phyloP scores from a whole-genome alignment of 768 basidiomycete genomes.

The Russula ochroleuca region DNA sequence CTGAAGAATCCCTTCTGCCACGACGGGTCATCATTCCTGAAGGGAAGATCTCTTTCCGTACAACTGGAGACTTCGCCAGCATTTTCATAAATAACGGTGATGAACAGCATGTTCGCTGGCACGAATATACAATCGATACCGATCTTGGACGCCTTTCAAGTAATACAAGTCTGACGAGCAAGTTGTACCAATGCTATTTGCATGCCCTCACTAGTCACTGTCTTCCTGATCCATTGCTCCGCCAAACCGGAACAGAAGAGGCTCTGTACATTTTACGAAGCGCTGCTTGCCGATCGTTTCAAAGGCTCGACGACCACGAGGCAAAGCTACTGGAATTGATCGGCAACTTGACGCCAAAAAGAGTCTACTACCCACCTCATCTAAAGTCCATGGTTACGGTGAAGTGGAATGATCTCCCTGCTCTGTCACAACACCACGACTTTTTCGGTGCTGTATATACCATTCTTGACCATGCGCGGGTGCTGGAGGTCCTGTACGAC shows the following conservation, averaged over 20 bases:
- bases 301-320: constrained; percentile 29
- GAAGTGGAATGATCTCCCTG: constrained; percentile 13
- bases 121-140: constrained; percentile 34
- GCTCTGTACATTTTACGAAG: constrained; percentile 41
- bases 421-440: constrained; percentile 11
- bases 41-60: background rate
- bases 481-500: constrained; percentile 7
- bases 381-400: constrained; percentile 8
- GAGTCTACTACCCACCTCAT: constrained; percentile 11
- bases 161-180: constrained; percentile 31
- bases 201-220: constrained; percentile 45
- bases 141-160: constrained; percentile 34
- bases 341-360: background rate
- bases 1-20: background rate
- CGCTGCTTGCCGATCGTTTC: constrained; percentile 40
- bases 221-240: constrained; percentile 43
- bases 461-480: constrained; percentile 11
- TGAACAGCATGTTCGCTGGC: constrained; percentile 26
- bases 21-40: constrained; percentile 15
- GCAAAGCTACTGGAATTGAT: constrained; percentile 9
- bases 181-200: constrained; percentile 41
- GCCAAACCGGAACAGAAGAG: constrained; percentile 43
- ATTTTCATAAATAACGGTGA: constrained; percentile 7
- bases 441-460: background rate
- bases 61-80: background rate